Conservation (phyloP, 306 rosid genomes). For the Malus sylvestris region DNA sequence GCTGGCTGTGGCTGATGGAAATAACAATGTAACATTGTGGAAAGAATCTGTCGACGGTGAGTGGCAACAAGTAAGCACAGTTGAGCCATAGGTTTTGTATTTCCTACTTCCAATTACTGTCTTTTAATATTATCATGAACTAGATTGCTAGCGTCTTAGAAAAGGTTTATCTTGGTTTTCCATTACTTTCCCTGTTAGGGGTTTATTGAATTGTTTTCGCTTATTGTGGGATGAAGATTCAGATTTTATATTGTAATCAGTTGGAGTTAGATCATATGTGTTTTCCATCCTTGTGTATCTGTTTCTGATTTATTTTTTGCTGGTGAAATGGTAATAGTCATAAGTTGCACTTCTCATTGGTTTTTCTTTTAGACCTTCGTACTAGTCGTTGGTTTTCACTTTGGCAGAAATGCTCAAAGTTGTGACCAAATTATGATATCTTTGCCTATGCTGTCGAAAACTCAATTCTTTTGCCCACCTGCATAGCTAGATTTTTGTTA, state of each 20-base stretch:
- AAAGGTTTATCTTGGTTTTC: background rate
- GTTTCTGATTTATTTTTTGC: background rate
- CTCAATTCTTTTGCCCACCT: too few species aligned
- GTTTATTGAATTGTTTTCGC: background rate
- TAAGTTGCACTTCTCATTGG: background rate
- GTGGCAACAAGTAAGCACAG: conserved; percentile 86
- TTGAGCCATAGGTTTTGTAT: conserved; percentile 49
- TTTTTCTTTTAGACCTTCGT: too few species aligned
- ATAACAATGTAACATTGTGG: conserved; percentile 71
- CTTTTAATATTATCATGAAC: conserved; percentile 5
- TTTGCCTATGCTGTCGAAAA: too few species aligned
- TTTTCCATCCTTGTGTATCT: background rate
- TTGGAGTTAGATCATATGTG: background rate
- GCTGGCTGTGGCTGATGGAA: conserved; percentile 89
- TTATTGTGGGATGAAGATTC: background rate
- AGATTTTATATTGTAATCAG: background rate
- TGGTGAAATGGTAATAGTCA: background rate
- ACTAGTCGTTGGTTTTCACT: background rate
- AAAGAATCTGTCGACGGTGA: conserved; percentile 92
- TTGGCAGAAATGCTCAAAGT: background rate
- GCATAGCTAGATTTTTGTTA: background rate
- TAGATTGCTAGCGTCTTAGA: conserved; percentile 1
- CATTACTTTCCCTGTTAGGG: background rate
- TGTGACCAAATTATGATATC: background rate
- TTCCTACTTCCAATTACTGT: background rate